These are phyloP conservation scores for Candida lessepsii DNA, from an alignment of 805 yeast species.

Conservation along the genomic window DNA sequence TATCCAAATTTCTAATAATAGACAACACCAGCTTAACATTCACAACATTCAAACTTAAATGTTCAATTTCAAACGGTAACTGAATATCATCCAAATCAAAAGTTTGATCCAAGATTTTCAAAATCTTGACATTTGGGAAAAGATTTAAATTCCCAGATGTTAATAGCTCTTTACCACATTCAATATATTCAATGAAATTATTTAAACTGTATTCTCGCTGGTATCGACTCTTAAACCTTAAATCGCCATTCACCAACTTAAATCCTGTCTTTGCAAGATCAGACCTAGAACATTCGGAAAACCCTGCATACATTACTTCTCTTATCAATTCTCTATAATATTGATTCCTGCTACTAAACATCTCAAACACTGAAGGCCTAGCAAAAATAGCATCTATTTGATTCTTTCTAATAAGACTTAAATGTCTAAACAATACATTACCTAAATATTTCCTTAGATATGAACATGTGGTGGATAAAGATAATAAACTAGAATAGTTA, in stretches of 20 bases:
- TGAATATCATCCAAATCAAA: neutral
- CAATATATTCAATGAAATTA: conserved; percentile 22
- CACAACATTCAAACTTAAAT: conserved; percentile 20
- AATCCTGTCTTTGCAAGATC: conserved; percentile 22
- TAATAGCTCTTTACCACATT: conserved; percentile 22
- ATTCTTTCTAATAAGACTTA: conserved; percentile 27
- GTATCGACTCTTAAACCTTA: conserved; percentile 19
- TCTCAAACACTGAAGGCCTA: conserved; percentile 20
- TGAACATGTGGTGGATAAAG: conserved; percentile 25
- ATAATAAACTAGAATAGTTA: conserved; percentile 15
- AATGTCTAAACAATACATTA: conserved; percentile 18
- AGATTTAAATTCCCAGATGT: conserved; percentile 14
- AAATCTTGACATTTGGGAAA: conserved; percentile 20
- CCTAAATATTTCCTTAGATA: conserved; percentile 22
- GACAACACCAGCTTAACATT: conserved; percentile 8
- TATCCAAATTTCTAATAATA: conserved; percentile 4
- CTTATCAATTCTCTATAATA: conserved; percentile 20
- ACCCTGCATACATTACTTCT: conserved; percentile 18
- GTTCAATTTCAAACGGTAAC: neutral
- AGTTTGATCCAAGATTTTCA: conserved; percentile 22
- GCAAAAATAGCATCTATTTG: conserved; percentile 27
- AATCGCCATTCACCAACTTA: conserved; percentile 15
- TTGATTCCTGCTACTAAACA: conserved; percentile 19
- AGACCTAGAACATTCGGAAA: conserved; percentile 17
- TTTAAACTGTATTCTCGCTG: conserved; percentile 16